Evolutionary conservation across 1,284 basidiomycete genomes (phyloP), one percentile per base, ranked within the genome.

Genomic region (Porogramme epimiltina): DNA sequence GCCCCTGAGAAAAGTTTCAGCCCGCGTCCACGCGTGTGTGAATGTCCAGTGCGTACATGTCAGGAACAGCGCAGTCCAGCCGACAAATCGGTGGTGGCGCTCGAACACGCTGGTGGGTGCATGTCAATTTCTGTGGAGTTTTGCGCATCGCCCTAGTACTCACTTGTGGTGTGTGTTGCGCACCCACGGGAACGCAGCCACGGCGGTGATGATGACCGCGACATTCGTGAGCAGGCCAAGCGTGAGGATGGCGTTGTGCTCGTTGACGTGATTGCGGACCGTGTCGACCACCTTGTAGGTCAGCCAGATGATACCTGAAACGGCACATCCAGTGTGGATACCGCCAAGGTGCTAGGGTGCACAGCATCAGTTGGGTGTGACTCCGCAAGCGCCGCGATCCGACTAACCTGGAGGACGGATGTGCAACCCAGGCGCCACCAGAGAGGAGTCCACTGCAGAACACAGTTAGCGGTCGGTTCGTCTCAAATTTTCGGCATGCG

Each of bases 151-250:
- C 13, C 33, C 23, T 23, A 22, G 38, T 13, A 70, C 81, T 64
- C 65, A 89, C 86, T 90, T 89, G 73, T 90, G 87, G 61, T 89
- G 84, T 3, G 79, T 81, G 62, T 89, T 89, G 52, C 88, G 75
- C 40, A 90, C 79, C 81, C 85, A 86, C 22, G 87, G 87, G 61
- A 89, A 77, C 5, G 86, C 84, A 53, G 81, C 78, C 31, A 81
- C 63, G 16, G 83, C 82, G 42, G 73, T 78, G 54, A 87, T 65
- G 47, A 82, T 76, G 36, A 81, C 67, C 3, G 81, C 70, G 3
- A 81, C 46, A 55, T 81, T 81, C 2, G 84, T 83, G 22, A 84
- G 55, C 31, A 85, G 70, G 41, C 85, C 85, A 50, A 82, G 73
- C 11, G 77, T 71, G 18, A 89, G 70, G 36, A 88, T 72, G 1